Conservation (phyloP, 2,329 filamentous ascomycete species). For the Alternaria infectoria region DNA sequence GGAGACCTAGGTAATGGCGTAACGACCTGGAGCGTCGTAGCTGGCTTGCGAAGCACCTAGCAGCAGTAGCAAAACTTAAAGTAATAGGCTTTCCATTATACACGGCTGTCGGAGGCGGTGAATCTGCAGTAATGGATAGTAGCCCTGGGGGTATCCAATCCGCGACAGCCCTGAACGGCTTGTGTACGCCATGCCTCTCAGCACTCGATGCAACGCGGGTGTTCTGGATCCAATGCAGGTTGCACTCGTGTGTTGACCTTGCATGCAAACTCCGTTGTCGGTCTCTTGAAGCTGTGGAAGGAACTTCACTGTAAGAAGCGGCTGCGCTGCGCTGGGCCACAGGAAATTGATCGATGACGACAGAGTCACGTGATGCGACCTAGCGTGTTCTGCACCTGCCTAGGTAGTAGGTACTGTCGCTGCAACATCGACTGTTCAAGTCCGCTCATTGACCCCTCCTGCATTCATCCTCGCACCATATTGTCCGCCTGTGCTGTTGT, state of each 20-base stretch:
- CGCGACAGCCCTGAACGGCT: not conserved
- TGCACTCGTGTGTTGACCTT: not conserved
- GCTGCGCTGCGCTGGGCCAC: not conserved
- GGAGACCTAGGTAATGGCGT: not conserved
- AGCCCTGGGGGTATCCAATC: not conserved
- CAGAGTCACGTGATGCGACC: not conserved
- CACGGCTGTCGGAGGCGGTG: not conserved
- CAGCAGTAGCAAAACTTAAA: not conserved
- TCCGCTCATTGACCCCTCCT: not conserved
- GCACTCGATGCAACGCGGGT: not conserved
- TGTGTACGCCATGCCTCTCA: not conserved
- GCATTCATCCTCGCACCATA: not conserved
- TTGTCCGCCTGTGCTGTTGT: not conserved
- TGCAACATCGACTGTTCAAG: not conserved
- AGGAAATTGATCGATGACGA: not conserved
- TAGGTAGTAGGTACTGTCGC: not conserved
- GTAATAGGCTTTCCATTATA: not conserved
- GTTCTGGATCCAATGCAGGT: not conserved
- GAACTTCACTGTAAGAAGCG: not conserved
- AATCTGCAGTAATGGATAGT: not conserved
- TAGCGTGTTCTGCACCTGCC: not conserved
- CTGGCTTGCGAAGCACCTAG: not conserved
- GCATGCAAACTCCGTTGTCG: not conserved
- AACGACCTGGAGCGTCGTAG: not conserved
- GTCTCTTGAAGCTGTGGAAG: not conserved